Evolutionary conservation across 208 protist genomes (phyloP).

Genomic region (Balamuthia mandrillaris): DNA sequence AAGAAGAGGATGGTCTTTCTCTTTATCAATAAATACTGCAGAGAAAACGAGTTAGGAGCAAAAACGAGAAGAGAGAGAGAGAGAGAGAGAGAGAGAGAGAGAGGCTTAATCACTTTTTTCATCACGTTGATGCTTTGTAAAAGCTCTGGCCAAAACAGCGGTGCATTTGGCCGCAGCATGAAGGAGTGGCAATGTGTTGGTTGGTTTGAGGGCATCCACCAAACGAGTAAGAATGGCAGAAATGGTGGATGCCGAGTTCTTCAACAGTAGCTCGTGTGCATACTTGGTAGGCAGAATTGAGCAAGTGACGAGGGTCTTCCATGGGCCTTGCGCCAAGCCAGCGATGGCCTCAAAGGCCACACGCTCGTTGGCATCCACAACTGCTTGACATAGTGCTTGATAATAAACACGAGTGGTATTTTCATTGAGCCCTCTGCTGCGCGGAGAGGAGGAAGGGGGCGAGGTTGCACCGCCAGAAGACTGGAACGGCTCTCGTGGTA

Average conservation of each 20-base stretch:
- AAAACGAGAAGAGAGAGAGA: background rate
- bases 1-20: background rate
- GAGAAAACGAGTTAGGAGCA: background rate
- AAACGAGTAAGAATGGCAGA: background rate
- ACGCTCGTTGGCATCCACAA: slow-evolving; percentile 10
- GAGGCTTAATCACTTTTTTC: background rate
- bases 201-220: background rate
- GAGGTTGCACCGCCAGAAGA: too few relatives aligned
- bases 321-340: background rate
- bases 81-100: background rate
- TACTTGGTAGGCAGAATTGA: background rate
- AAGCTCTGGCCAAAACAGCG: background rate
- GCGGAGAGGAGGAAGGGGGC: too few relatives aligned
- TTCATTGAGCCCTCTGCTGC: too few relatives aligned
- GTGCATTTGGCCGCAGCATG: background rate
- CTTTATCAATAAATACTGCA: background rate
- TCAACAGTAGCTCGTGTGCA: background rate
- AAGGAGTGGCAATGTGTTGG: background rate
- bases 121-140: background rate
- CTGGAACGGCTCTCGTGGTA: background rate
- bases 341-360: slow-evolving; percentile 8
- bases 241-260: background rate
- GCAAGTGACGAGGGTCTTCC: background rate
- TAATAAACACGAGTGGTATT: background rate
- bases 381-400: slow-evolving; percentile 1